Percentiles rank a stretch among this genome's conserved stretches.
phyloP scores from a whole-genome alignment of 2,329 filamentous ascomycete genomes.

The Ceratocystis smalleyi region DNA sequence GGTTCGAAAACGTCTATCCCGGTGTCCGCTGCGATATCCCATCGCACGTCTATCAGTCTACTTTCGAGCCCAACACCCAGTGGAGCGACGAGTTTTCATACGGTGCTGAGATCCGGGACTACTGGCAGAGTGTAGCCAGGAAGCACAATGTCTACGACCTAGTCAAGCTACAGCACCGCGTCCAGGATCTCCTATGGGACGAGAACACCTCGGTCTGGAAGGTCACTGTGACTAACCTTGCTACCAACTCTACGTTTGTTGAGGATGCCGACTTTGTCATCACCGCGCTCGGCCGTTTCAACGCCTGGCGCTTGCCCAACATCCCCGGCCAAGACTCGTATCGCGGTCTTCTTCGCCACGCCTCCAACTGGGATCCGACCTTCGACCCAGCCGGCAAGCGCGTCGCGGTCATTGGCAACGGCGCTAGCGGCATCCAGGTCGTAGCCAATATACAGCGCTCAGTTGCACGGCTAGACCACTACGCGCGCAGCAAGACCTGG shows the following conservation, averaged over 20 bases:
- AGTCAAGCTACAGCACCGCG: constrained; percentile 38
- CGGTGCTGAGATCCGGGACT: constrained; percentile 50
- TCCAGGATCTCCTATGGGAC: constrained; percentile 43
- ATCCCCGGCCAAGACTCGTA: constrained; percentile 42
- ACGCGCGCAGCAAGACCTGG: constrained; percentile 51
- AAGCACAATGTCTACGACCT: constrained; percentile 40
- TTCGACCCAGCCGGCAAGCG: constrained; percentile 35
- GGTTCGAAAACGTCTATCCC: constrained; percentile 44
- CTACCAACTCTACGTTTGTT: constrained; percentile 25
- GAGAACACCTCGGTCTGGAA: constrained; percentile 29
- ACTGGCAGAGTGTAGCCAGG: constrained; percentile 29
- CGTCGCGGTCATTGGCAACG: constrained; percentile 48
- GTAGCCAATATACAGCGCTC: constrained; percentile 36
- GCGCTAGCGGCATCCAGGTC: constrained; percentile 44
- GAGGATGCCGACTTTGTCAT: constrained; percentile 45
- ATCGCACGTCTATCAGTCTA: constrained; percentile 50
- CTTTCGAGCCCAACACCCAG: constrained; percentile 50
- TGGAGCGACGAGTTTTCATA: constrained; percentile 56
- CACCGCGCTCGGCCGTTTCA: constrained; percentile 50
- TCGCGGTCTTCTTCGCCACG: constrained; percentile 41
- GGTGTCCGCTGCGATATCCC: constrained; percentile 55
- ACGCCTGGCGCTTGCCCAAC: constrained; percentile 46
- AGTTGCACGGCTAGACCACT: constrained; percentile 43
- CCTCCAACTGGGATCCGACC: constrained; percentile 41
- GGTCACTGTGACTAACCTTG: constrained; percentile 27